phyloP scores from a whole-genome alignment of 352 stramenopile species.

The Phytophthora nicotianae region DNA sequence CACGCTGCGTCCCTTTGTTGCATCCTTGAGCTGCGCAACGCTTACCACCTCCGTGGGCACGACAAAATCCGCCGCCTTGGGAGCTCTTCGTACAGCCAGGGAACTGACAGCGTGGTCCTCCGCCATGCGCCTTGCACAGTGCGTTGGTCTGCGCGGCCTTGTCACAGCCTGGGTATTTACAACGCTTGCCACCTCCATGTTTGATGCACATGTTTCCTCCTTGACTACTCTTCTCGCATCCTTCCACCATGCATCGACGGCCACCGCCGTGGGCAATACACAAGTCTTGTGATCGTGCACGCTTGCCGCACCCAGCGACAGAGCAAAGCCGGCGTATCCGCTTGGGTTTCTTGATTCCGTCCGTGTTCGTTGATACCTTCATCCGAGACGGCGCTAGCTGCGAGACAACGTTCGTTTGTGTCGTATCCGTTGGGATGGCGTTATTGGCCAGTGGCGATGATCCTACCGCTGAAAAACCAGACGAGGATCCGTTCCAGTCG shows the following conservation, averaged over 20 bases:
- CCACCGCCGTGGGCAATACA: slow-evolving; percentile 85
- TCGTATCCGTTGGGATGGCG: neutral
- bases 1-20: slow-evolving; percentile 85
- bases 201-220: slow-evolving; percentile 86
- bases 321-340: slow-evolving; percentile 60
- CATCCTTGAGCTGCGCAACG: slow-evolving; percentile 80
- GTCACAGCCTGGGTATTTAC: slow-evolving; percentile 70
- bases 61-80: slow-evolving; percentile 78
- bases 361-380: slow-evolving; percentile 3
- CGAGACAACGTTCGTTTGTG: neutral
- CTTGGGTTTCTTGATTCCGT: slow-evolving; percentile 24
- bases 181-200: slow-evolving; percentile 82
- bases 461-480: slow-evolving; percentile 25
- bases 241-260: slow-evolving; percentile 70
- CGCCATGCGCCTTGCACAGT: slow-evolving; percentile 81
- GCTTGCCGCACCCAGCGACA: slow-evolving; percentile 75
- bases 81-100: slow-evolving; percentile 67
- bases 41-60: slow-evolving; percentile 84
- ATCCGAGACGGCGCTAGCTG: neutral
- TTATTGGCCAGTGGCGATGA: slow-evolving; percentile 23
- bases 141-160: slow-evolving; percentile 83
- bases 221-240: slow-evolving; percentile 79
- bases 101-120: slow-evolving; percentile 73
- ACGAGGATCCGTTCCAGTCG: slow-evolving; percentile 37
- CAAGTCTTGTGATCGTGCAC: slow-evolving; percentile 80